phyloP scores from a whole-genome alignment of 371 early-diverging fungal species.

The Mucor lusitanicus region DNA sequence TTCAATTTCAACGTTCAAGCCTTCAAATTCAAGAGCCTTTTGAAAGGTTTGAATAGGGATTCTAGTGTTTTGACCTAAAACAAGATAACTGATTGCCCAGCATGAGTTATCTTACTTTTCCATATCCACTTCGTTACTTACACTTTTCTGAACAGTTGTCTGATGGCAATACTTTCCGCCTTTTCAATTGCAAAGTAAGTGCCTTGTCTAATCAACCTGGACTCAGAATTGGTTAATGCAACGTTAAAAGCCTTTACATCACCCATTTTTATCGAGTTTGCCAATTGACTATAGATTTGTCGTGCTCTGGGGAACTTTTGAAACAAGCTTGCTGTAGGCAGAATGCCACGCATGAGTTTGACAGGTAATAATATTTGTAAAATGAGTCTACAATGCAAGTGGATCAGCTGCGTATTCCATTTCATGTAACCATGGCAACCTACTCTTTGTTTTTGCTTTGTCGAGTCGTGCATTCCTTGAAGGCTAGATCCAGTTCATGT shows the following conservation, averaged over 20 bases:
- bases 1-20: conserved; percentile 42
- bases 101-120: no score
- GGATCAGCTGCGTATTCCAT: no score
- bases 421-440: not conserved
- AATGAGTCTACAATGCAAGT: conserved; percentile 53
- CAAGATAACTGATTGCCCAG: conserved; percentile 44
- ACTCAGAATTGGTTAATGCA: conserved; percentile 51
- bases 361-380: conserved; percentile 77
- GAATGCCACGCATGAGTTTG: conserved; percentile 63
- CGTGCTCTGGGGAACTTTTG: conserved; percentile 58
- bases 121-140: conserved; percentile 32
- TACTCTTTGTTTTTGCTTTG: conserved; percentile 60
- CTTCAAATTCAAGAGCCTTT: conserved; percentile 52
- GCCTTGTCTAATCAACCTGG: conserved; percentile 62
- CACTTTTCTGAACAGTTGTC: conserved; percentile 81
- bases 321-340: conserved; percentile 63
- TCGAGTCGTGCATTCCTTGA: conserved; percentile 61
- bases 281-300: conserved; percentile 61
- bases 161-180: conserved; percentile 66
- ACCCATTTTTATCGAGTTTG: conserved; percentile 65
- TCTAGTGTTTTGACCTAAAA: conserved; percentile 49
- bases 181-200: conserved; percentile 82
- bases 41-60: conserved; percentile 59
- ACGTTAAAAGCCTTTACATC: conserved; percentile 73
- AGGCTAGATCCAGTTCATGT: conserved; percentile 67